A percentile compares a stretch with the other conserved stretches of the same genome.
phyloP scores from a whole-genome alignment of 73 alveolate genomes.

The Urostyla sp. region DNA sequence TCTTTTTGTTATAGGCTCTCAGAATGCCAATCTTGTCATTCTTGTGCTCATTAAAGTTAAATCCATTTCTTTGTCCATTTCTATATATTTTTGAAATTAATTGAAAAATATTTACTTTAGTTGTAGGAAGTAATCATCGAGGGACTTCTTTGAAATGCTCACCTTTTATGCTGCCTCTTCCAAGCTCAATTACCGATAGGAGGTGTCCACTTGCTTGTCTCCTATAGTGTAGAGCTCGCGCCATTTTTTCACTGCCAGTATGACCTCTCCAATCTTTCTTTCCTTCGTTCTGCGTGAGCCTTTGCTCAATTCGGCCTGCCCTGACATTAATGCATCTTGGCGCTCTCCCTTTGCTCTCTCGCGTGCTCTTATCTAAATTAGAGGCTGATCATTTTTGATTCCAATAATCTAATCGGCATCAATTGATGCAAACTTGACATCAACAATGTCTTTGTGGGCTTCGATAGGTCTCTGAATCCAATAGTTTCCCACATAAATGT shows the following conservation, averaged over 20 bases:
- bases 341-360: constrained; percentile 55
- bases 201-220: constrained; percentile 61
- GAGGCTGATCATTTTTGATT: not conserved
- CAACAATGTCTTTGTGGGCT: constrained; percentile 24
- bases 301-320: constrained; percentile 43
- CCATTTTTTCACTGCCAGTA: constrained; percentile 97
- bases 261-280: constrained; percentile 96
- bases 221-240: constrained; percentile 94
- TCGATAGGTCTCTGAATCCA: constrained; percentile 19
- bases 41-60: constrained; percentile 94
- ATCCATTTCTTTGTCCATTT: constrained; percentile 93
- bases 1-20: constrained; percentile 93
- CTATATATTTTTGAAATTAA: not conserved
- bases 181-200: constrained; percentile 74
- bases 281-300: constrained; percentile 89
- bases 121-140: constrained; percentile 94
- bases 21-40: constrained; percentile 94
- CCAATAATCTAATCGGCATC: constrained; percentile 3
- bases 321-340: constrained; percentile 36
- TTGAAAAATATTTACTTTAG: constrained; percentile 70
- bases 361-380: not conserved
- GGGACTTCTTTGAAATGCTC: constrained; percentile 90
- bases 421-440: not conserved
- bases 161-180: constrained; percentile 95
- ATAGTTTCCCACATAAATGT: constrained; percentile 21